phyloP scores from a whole-genome alignment of 176 grass and related monocot genomes.

The Phoenix dactylifera region DNA sequence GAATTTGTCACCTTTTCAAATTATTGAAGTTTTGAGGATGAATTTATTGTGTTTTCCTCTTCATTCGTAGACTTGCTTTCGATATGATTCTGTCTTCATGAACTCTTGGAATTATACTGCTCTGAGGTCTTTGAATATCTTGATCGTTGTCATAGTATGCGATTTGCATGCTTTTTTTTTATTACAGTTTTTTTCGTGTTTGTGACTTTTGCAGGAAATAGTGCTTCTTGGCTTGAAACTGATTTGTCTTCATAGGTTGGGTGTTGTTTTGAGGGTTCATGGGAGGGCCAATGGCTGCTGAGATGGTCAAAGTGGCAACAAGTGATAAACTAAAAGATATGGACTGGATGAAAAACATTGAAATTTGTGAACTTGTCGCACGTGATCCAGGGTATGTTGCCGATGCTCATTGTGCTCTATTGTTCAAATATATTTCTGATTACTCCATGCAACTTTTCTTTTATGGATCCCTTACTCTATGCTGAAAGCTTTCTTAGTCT shows the following conservation, averaged over 20 bases:
- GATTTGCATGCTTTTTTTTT: neutral
- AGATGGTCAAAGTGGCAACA: constrained; percentile 86
- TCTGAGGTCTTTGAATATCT: neutral
- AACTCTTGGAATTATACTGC: neutral
- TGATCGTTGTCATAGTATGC: neutral
- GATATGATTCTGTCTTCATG: no score
- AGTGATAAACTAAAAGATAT: constrained; percentile 85
- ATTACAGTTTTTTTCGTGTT: neutral
- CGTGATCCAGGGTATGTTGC: constrained; percentile 53
- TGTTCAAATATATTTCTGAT: neutral
- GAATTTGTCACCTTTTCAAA: neutral
- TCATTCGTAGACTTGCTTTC: no score
- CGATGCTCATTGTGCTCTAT: neutral
- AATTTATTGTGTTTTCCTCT: neutral
- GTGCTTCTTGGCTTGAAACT: no score
- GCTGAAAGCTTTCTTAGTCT: no score
- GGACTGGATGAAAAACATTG: constrained; percentile 92
- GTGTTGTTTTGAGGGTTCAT: no score
- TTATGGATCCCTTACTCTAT: no score
- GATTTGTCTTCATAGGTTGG: no score
- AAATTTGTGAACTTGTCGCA: constrained; percentile 94
- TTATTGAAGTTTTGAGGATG: neutral
- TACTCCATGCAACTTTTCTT: no score
- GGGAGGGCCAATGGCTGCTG: constrained; percentile 41
- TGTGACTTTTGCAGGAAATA: no score